A percentile compares a stretch with the other conserved stretches of the same genome.
Conservation (phyloP, 305 asterid genomes). For the Coffea humblotiana region DNA sequence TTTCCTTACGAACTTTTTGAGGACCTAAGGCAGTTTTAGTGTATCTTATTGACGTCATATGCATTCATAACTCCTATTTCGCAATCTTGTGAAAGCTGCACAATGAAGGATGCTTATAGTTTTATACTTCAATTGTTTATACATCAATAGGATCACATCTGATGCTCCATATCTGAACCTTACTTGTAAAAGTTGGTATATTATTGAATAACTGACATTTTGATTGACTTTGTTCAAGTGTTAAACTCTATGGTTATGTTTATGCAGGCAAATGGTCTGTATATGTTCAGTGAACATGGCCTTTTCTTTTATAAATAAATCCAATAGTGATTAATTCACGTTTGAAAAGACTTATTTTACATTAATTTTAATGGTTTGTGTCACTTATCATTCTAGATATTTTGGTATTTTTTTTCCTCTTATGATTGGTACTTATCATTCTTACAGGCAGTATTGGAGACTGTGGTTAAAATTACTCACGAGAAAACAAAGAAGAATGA, state of each 20-base stretch:
- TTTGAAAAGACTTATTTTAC: not conserved
- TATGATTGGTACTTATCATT: conserved; percentile 22
- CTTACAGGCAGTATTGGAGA: conserved; percentile 87
- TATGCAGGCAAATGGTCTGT: not conserved
- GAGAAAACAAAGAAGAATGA: conserved; percentile 86
- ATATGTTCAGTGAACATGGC: not conserved
- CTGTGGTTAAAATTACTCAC: conserved; percentile 83
- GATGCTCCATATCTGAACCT: not conserved
- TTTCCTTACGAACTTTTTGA: conserved; percentile 9
- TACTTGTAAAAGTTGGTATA: not conserved
- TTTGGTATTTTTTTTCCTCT: not conserved
- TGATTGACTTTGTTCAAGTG: conserved; percentile 2
- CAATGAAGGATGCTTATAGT: not conserved
- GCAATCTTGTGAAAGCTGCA: not conserved
- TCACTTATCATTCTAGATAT: conserved; percentile 2
- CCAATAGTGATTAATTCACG: not conserved
- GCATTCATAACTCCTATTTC: not conserved
- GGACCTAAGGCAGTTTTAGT: conserved; percentile 1
- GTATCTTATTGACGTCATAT: not conserved
- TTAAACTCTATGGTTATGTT: not conserved
- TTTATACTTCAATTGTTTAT: not conserved
- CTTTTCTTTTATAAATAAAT: not conserved
- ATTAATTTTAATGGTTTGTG: not conserved
- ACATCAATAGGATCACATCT: not conserved
- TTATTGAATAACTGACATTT: not conserved